Evolutionary conservation across 78 protist species (phyloP).

Genomic region (Emiliania huxleyi): DNA sequence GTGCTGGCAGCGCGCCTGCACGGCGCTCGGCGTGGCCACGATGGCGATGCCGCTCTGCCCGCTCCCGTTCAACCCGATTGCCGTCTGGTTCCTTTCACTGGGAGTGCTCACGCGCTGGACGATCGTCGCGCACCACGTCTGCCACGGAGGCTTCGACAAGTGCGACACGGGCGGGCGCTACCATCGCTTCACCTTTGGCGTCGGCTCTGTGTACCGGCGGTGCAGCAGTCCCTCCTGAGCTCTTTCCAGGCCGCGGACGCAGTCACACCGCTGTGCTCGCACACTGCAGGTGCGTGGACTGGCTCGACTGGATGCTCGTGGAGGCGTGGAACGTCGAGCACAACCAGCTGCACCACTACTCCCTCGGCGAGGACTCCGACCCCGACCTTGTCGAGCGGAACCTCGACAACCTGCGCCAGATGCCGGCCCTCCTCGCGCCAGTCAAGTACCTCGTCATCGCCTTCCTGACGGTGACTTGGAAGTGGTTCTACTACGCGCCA

Average conservation of each 20-base stretch:
- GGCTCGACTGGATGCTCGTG: slow-evolving; percentile 60
- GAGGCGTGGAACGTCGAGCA: slow-evolving; percentile 60
- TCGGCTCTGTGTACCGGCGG: too few relatives aligned
- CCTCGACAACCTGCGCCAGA: not conserved
- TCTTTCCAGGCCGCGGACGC: too few relatives aligned
- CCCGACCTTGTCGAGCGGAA: slow-evolving; percentile 37
- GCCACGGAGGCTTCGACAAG: slow-evolving; percentile 52
- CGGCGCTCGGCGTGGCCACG: too few relatives aligned
- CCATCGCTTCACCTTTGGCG: too few relatives aligned
- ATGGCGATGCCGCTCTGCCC: not conserved
- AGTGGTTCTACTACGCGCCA: slow-evolving; percentile 61
- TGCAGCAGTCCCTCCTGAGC: too few relatives aligned
- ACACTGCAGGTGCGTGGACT: slow-evolving; percentile 19
- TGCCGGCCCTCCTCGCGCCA: not conserved
- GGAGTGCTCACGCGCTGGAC: slow-evolving; percentile 39
- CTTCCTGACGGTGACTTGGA: slow-evolving; percentile 36
- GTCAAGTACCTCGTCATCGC: slow-evolving; percentile 16
- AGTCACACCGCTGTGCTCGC: too few relatives aligned
- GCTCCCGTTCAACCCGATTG: slow-evolving; percentile 21
- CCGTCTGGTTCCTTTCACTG: slow-evolving; percentile 1
- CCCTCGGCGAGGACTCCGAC: slow-evolving; percentile 31
- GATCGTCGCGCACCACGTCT: slow-evolving; percentile 46
- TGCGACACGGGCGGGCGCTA: too few relatives aligned
- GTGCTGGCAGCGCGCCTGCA: slow-evolving; percentile 13
- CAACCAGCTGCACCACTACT: slow-evolving; percentile 55